Base-by-base conservation (phyloP, 192 early-diverging fungal species). In the Coemansia sp. region DNA sequence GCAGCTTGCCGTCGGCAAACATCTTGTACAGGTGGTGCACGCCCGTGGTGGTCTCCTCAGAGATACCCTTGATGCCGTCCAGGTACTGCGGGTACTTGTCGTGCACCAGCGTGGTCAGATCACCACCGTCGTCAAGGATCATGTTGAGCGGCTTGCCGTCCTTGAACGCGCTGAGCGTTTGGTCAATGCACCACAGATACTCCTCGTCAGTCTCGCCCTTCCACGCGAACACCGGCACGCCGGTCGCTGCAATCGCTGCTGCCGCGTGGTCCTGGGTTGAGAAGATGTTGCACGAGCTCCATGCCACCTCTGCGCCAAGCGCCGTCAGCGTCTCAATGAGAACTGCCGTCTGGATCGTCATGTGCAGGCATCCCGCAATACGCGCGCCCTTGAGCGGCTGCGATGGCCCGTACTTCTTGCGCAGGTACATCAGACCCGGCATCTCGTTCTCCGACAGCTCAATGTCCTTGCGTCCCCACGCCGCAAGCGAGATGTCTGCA, bases 191-290 rank as follows among this genome's bases (percentile, higher is more conserved):
- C 97, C 97, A 99, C 72, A 90, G 71, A 90, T 96, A 97, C 89
- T 99, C 97, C 85, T 99, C 95, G 84, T 97, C 97, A 73, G 95
- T 96, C 89, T 99, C 95, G 72, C 97, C 95, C 90, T 99, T 99
- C 97, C 97, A 97, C 83, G 95, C 95, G 67, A 89, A 99, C 74
- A 98, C 97, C 62, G 97, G 95, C 71, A 97, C 91, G 69, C 94
- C 94, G 72, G 95, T 89, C 73, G 90, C 93, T 68, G 96, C 96
- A 70, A 98, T 98, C 78, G 95, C 96, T 68, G 96, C 94, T 48
- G 96, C 96, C 61, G 96, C 96, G 77, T 98, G 97, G 86, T 98
- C 95, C 85, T 98, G 97, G 66, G 97, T 99, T 60, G 95, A 96
- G 92, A 99, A 97, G 80, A 93, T 92, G 91, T 92, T 92, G 87